Evolutionary conservation across 352 stramenopile genomes (phyloP), one percentile per base, ranked within the genome.

Genomic region (Phytophthora crassamura): DNA sequence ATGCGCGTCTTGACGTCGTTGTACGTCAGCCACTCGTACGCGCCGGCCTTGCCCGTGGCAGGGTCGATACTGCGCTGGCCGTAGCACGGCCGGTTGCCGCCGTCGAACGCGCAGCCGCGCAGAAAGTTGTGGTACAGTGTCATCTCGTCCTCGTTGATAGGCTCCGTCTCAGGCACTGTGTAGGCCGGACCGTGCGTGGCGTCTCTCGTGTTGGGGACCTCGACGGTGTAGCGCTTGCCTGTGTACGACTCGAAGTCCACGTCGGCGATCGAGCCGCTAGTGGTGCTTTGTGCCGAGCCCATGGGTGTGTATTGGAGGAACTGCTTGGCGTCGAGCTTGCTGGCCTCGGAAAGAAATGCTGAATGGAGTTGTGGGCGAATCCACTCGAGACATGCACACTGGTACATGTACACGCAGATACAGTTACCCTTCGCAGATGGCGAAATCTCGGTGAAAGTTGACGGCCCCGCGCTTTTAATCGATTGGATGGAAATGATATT

Each of bases 21-120:
- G 66, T 84, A 86, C 30, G 74, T 86, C 18, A 86, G 14, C 78
- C 78, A 89, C 49, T 77, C 68, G 74, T 78, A 88, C 2, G 39
- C 15, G 7, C 74, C 76, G 0, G 72, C 71, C 22, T 69, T 41
- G 39, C 65, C 73, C 38, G 69, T 78, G 14, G 46, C 58, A 1
- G 56, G 49, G 52, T 75, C 70, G n/a, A 85, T 47, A 34, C 43
- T 25, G 39, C 80, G 80, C 50, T 71, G 81, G 50, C 81, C 81
- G 54, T 64, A 66, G 39, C 58, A 66, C 1, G 58, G 58, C 10
- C 58, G 50, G 16, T 38, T 28, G 40, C 58, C 58, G 52, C 64
- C 63, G 0, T 80, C 68, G 16, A 75, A 46, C 16, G 20, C 39
- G 42, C 57, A 62, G n/a, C 74, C 69, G 15, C 22, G 8, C 30